Evolutionary conservation across 495 filamentous ascomycete genomes (phyloP), one percentile per base, ranked within the genome.

Genomic region (Daldinia bambusicola): DNA sequence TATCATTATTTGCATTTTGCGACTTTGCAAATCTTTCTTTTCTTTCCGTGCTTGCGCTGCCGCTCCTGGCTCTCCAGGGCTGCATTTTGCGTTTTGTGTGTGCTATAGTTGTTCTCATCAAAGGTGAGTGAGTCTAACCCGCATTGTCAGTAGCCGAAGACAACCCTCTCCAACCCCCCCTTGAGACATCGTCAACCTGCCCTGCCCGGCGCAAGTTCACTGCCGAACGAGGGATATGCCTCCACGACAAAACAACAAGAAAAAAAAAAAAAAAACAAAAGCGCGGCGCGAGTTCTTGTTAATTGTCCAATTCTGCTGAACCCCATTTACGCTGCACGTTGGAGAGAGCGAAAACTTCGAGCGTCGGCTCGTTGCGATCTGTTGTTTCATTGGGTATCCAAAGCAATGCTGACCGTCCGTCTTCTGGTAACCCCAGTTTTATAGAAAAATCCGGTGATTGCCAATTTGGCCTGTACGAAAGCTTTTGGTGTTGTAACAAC

Each of bases 401-500:
- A 38, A 41, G 31, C 22, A 3, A 36, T 66, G 61, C 72, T 70
- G 38, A 72, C 66, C 57, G 56, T 55, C 31, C 31, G n/a, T 55
- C 32, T 7, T 58, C 52, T 65, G 22, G 30, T 26, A 61, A 32
- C 10, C 45, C 40, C 63, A 76, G 74, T 72, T 72, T 72, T 76
- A 77, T 77, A 79, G 75, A 79, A 67, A 48, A 68, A 56, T 66
- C 50, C 75, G 61, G 66, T 64, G 72, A 75, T 75, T 72, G 78
- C 77, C 78, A 83, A 78, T 70, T 75, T 74, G 74, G 74, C 77
- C 74, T 82, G 81, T 84, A 84, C 79, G 78, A 85, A 80, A 79
- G 75, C 70, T 68, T 55, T 75, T 71, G 70, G 76, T 73, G 76
- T 77, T 79, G 72, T 79, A 82, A 76, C 76, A 81, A 77, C 66